Evolutionary conservation across 257 asterid genomes (phyloP).

Genomic region (Lithospermum erythrorhizon): DNA sequence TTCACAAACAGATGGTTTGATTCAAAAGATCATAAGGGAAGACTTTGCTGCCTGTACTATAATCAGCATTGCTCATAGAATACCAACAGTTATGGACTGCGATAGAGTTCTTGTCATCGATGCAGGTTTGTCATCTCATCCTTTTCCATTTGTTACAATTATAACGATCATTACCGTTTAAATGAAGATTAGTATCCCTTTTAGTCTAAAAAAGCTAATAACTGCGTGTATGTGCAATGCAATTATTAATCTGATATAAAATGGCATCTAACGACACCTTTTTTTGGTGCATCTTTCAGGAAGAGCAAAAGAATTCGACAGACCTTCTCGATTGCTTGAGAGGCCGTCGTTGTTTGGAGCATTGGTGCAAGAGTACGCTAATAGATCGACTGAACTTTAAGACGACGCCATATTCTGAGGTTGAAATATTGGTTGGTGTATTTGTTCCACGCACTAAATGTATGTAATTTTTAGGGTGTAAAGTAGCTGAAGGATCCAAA

Average conservation of each 20-base stretch:
- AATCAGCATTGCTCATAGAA: conserved; percentile 95
- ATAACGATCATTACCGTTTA: neutral
- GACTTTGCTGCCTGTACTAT: conserved; percentile 78
- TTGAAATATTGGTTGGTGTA: neutral
- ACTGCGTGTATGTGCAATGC: neutral
- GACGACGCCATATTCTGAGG: too few relatives aligned
- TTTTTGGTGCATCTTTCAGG: conserved; percentile 27
- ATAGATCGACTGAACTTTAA: conserved; percentile 70
- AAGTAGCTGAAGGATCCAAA: neutral
- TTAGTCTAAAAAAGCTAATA: neutral
- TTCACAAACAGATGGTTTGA: conserved; percentile 81
- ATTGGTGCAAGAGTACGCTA: conserved; percentile 87
- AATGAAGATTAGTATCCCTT: neutral
- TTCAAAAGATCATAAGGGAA: conserved; percentile 89
- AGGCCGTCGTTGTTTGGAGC: conserved; percentile 81
- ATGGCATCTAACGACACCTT: neutral
- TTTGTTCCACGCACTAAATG: neutral
- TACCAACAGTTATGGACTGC: conserved; percentile 96
- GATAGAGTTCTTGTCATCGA: conserved; percentile 77
- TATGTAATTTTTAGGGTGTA: neutral
- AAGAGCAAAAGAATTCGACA: conserved; percentile 65
- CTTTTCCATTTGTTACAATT: neutral
- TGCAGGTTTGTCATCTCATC: conserved; percentile 39
- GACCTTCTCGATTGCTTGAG: conserved; percentile 60
- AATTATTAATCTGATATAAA: neutral